Base-by-base conservation (phyloP, 768 basidiomycete genomes). In the Tulasnella sp. region DNA sequence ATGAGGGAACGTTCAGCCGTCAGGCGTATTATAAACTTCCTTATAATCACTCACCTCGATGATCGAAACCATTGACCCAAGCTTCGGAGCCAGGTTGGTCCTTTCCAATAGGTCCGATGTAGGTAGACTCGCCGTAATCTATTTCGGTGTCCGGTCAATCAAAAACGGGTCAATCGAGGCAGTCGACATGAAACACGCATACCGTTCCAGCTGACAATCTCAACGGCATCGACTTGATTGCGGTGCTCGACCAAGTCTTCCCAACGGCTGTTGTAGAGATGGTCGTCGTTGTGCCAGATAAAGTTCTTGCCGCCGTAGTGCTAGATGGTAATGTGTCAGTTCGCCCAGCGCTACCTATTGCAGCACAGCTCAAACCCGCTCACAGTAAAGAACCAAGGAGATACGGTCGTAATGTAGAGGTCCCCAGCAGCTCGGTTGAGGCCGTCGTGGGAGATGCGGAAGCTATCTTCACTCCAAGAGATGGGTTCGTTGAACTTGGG, bases 61-160 rank as follows among this genome's bases (percentile, higher is more conserved):
- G 85, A 64, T 84, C 82, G 75, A 88, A 90, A 0, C 90, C 90
- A 79, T 89, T 81, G n/a, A 90, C 89, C 91, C 91, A 92, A 15
- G 87, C 86, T 79, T 91, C 85, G 12, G 90, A 91, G 78, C 88
- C 88, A 3, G 92, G 91, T 82, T 91, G 90, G 19, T 84, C 87
- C 9, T 90, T 88, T 88, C 71, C 74, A 49, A 80, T 79, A 31
- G 91, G 89, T 17, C 91, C 90, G 79, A 94, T 84, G 83, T 93
- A 92, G 79, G 90, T 87, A 0, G 90, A 91, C 83, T 92, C 91
- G 80, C 91, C 91, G 78, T 87, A 92, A 80, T 92, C 89, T 78
- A 52, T 76, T n/a, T 14, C 79, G 78, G 72, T 79, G 76, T 38
- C 49, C 0, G 15, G 29, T 64, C 49, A 14, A 29, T 77, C n/a